phyloP scores from a whole-genome alignment of 768 basidiomycete species.

The Boletus reticulatus region DNA sequence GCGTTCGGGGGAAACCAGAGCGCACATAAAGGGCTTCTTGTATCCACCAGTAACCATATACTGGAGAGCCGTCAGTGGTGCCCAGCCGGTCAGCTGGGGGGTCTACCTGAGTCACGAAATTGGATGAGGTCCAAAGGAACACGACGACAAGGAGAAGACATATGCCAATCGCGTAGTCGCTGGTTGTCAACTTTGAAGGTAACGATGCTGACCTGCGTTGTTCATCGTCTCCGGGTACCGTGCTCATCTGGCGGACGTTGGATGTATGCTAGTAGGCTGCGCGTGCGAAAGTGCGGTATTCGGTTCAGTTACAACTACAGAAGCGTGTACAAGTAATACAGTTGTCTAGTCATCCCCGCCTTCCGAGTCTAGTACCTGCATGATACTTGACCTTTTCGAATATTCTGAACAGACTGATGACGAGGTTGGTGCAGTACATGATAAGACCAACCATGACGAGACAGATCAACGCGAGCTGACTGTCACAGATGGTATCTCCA shows the following conservation, averaged over 20 bases:
- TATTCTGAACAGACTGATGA: conserved; percentile 82
- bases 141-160: conserved; percentile 72
- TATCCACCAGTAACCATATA: conserved; percentile 64
- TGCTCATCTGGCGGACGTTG: conserved; percentile 16
- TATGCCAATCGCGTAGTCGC: conserved; percentile 58
- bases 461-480: conserved; percentile 74
- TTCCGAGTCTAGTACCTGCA: conserved; percentile 32
- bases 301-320: neutral
- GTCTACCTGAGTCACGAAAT: conserved; percentile 79
- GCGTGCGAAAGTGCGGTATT: conserved; percentile 10
- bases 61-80: conserved; percentile 25
- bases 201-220: conserved; percentile 10
- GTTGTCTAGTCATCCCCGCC: conserved; percentile 8
- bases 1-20: conserved; percentile 4
- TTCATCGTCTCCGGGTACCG: conserved; percentile 11
- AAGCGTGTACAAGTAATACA: no score
- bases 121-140: conserved; percentile 84
- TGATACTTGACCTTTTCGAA: conserved; percentile 88
- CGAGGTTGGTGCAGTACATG: conserved; percentile 79
- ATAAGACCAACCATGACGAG: conserved; percentile 75
- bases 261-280: neutral
- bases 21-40: conserved; percentile 87
- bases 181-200: conserved; percentile 10
- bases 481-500: conserved; percentile 64
- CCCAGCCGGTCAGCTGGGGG: neutral